Evolutionary conservation across 2,329 filamentous ascomycete species (phyloP).

Genomic region (Xylaria sp.): DNA sequence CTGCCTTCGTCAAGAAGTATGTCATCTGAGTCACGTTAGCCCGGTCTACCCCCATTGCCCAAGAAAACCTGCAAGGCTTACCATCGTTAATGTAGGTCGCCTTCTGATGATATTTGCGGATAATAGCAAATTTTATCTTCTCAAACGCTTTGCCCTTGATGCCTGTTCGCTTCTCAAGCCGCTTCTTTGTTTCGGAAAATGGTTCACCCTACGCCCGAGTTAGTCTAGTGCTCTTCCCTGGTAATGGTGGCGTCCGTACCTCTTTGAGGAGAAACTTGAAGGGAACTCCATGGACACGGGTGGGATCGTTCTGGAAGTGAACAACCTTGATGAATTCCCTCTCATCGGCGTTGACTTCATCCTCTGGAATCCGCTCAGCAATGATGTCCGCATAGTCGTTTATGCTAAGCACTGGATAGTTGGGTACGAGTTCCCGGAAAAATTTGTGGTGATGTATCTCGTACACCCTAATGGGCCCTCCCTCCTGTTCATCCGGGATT

Average conservation of each 20-base stretch:
- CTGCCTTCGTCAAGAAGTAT: conserved; percentile 55
- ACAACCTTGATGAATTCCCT: conserved; percentile 74
- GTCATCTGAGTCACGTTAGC: conserved; percentile 52
- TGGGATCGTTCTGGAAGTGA: conserved; percentile 90
- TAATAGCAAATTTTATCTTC: conserved; percentile 93
- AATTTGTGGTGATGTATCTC: conserved; percentile 84
- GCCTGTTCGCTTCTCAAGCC: conserved; percentile 88
- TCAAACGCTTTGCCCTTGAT: conserved; percentile 98
- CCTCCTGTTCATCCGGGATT: conserved; percentile 71
- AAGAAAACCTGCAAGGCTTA: conserved; percentile 48
- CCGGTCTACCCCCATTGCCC: not conserved
- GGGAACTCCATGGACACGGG: conserved; percentile 81
- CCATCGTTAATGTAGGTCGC: conserved; percentile 86
- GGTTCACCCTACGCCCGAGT: conserved; percentile 66
- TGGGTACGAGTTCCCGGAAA: conserved; percentile 72
- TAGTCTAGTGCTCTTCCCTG: conserved; percentile 17
- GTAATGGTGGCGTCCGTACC: conserved; percentile 50
- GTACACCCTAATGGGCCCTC: conserved; percentile 75
- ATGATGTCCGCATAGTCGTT: conserved; percentile 85
- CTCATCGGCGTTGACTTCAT: conserved; percentile 63
- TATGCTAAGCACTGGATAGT: conserved; percentile 76
- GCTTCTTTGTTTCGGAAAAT: conserved; percentile 90
- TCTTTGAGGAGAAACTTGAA: conserved; percentile 88
- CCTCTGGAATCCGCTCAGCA: conserved; percentile 78
- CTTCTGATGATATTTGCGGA: conserved; percentile 70